These are phyloP conservation scores for Aspergillus hortae DNA, from an alignment of 2,329 filamentous ascomycete genomes.

Conservation along the genomic window DNA sequence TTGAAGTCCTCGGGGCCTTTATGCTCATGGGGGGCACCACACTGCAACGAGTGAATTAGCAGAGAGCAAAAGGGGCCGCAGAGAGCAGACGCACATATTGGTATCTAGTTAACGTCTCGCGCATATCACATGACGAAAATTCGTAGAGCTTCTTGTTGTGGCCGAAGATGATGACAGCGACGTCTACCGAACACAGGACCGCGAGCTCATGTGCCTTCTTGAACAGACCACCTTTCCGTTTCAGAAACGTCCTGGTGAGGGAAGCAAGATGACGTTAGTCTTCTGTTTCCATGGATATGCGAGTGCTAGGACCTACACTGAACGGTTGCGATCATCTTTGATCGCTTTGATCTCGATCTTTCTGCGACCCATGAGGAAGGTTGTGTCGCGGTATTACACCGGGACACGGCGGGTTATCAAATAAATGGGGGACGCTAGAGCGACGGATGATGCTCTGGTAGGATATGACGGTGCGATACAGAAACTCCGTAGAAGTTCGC, in stretches of 20 bases:
- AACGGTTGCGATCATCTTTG: slow-evolving; percentile 96
- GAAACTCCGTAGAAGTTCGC: not conserved
- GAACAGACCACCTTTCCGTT: slow-evolving; percentile 97
- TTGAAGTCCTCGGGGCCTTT: slow-evolving; percentile 93
- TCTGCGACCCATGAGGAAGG: slow-evolving; percentile 75
- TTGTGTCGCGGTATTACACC: slow-evolving; percentile 9
- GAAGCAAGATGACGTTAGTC: slow-evolving; percentile 3
- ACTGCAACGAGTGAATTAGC: slow-evolving; percentile 20
- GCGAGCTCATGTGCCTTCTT: slow-evolving; percentile 99
- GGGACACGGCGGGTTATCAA: too few species aligned
- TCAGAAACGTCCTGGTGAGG: slow-evolving; percentile 77
- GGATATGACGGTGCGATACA: slow-evolving; percentile 9
- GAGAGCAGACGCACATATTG: slow-evolving; percentile 69
- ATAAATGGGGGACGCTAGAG: not conserved
- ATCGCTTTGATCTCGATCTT: slow-evolving; percentile 99
- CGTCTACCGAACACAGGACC: slow-evolving; percentile 95
- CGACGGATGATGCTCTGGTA: not conserved
- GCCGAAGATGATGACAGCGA: slow-evolving; percentile 97
- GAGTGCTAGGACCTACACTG: slow-evolving; percentile 68
- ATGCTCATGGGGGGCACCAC: slow-evolving; percentile 86
- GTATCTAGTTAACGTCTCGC: slow-evolving; percentile 81
- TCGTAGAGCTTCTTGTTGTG: slow-evolving; percentile 99
- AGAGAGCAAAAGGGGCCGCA: slow-evolving; percentile 3
- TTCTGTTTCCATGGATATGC: not conserved
- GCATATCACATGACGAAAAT: slow-evolving; percentile 92